These are phyloP conservation scores for Colletotrichum endophyticum DNA, from an alignment of 2,329 filamentous ascomycete genomes.

Conservation along the genomic window DNA sequence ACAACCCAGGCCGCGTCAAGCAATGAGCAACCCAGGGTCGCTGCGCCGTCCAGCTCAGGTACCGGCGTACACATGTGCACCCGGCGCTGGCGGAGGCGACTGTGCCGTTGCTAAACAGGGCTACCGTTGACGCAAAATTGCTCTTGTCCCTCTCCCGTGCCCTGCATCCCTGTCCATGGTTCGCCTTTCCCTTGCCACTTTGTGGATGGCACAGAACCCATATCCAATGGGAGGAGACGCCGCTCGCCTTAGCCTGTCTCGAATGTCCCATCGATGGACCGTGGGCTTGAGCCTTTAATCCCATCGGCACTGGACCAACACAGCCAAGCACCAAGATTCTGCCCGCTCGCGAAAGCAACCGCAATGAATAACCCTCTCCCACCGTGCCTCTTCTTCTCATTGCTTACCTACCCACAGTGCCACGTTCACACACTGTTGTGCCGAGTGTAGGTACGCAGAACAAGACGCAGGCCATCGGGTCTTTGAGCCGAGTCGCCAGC, in stretches of 20 bases:
- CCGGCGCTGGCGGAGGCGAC: neutral
- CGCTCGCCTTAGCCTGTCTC: slow-evolving; percentile 15
- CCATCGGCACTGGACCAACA: slow-evolving; percentile 8
- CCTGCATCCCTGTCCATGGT: slow-evolving; percentile 1
- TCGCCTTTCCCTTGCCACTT: neutral
- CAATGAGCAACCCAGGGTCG: neutral
- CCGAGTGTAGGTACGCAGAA: neutral
- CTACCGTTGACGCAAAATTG: neutral
- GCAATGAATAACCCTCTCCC: no score
- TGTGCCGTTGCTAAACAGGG: neutral
- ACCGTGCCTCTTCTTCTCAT: no score
- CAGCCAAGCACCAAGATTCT: neutral
- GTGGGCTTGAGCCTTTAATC: slow-evolving; percentile 19
- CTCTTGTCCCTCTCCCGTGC: slow-evolving; percentile 1
- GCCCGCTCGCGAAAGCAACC: neutral
- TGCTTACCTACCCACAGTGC: no score
- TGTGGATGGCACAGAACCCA: slow-evolving; percentile 3
- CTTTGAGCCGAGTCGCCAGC: no score
- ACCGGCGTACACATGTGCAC: neutral
- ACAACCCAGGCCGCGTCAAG: no score
- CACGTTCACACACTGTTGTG: no score
- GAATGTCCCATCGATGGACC: neutral
- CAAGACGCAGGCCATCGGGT: neutral
- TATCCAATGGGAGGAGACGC: slow-evolving; percentile 6
- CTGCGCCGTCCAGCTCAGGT: neutral